A percentile compares a stretch with the other conserved stretches of the same genome.
phyloP scores from a whole-genome alignment of 2,329 filamentous ascomycete species.

The Pseudocercospora vitis region DNA sequence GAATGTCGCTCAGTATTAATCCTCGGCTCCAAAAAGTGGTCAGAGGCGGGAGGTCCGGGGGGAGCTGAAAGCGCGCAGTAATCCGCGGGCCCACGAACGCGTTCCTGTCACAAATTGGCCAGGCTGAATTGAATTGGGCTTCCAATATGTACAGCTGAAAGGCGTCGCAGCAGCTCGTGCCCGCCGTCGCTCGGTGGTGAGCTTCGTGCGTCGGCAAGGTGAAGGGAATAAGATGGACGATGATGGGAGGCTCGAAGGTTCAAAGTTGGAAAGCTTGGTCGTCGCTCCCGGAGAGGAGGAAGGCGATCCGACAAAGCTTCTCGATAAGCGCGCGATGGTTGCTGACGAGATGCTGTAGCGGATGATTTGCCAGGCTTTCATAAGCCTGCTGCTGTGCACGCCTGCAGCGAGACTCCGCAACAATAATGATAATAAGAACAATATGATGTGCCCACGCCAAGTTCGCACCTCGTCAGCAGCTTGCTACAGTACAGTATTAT shows the following conservation, averaged over 20 bases:
- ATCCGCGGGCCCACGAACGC: neutral
- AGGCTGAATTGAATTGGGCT: neutral
- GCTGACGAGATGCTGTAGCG: neutral
- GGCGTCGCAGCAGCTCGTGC: neutral
- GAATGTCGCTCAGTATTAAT: neutral
- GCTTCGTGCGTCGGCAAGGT: neutral
- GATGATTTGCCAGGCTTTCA: no score
- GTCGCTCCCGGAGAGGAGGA: no score
- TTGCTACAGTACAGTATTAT: no score
- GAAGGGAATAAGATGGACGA: neutral
- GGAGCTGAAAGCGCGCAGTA: neutral
- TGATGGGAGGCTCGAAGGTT: no score
- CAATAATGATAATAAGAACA: no score
- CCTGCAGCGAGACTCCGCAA: no score
- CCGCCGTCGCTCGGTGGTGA: neutral
- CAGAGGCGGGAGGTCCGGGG: neutral
- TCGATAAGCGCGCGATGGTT: neutral
- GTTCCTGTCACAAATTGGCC: neutral
- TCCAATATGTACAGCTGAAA: neutral
- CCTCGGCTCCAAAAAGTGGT: constrained; percentile 1
- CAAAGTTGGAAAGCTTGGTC: no score
- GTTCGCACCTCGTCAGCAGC: no score
- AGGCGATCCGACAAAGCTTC: no score
- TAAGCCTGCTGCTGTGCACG: no score
- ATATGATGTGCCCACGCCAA: no score